Evolutionary conservation across 2,329 filamentous ascomycete species (phyloP).

Genomic region (Exophiala spinifera): DNA sequence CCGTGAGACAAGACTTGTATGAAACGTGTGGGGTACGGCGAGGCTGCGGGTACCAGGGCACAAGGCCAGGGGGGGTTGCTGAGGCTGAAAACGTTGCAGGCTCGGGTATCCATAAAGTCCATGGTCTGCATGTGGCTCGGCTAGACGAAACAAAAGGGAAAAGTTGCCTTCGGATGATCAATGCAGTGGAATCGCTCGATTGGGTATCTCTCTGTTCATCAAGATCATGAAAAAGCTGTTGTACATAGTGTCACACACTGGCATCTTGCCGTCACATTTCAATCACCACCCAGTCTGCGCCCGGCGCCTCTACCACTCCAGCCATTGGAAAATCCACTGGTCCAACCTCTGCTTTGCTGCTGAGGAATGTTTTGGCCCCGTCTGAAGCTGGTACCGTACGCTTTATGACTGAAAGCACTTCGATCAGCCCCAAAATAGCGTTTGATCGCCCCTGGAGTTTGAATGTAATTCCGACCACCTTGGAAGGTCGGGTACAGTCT

Average conservation of each 20-base stretch:
- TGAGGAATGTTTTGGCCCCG: slow-evolving; percentile 31
- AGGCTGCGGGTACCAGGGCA: slow-evolving; percentile 15
- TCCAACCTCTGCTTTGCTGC: slow-evolving; percentile 26
- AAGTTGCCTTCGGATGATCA: background rate
- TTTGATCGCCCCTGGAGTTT: slow-evolving; percentile 70
- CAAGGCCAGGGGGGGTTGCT: slow-evolving; percentile 1
- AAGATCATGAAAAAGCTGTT: slow-evolving; percentile 9
- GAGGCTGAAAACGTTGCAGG: slow-evolving; percentile 14
- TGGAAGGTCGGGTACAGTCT: slow-evolving; percentile 86
- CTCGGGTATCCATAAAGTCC: background rate
- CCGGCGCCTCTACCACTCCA: slow-evolving; percentile 43
- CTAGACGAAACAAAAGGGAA: background rate
- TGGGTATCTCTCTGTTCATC: slow-evolving; percentile 19
- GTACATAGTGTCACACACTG: slow-evolving; percentile 14
- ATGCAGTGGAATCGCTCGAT: background rate
- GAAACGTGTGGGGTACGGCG: slow-evolving; percentile 12
- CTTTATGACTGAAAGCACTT: slow-evolving; percentile 42
- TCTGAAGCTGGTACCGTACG: slow-evolving; percentile 62
- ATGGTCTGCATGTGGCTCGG: too few relatives aligned
- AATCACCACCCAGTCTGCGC: slow-evolving; percentile 40
- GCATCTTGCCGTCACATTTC: slow-evolving; percentile 8
- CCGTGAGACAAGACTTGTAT: slow-evolving; percentile 19
- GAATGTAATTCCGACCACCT: slow-evolving; percentile 72
- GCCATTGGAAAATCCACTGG: slow-evolving; percentile 43
- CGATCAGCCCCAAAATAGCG: slow-evolving; percentile 58